phyloP scores from a whole-genome alignment of 108 stramenopile genomes.

The Cyclotella distinguenda region DNA sequence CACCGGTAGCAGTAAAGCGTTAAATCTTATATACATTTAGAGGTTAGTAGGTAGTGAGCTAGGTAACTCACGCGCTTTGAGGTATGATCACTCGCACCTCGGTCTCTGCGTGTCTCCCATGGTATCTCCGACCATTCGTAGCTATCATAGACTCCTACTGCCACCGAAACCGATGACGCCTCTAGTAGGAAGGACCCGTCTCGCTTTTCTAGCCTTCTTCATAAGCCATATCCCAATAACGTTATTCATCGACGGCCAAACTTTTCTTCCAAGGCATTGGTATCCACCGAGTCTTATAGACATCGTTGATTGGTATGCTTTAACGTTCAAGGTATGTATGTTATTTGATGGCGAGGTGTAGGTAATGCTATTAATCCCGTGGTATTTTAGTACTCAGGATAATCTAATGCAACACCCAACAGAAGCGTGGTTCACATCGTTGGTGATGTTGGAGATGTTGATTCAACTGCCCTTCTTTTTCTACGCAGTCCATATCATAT shows the following conservation, averaged over 20 bases:
- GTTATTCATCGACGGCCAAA: slow-evolving; percentile 73
- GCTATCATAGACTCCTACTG: background rate
- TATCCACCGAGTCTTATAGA: slow-evolving; percentile 64
- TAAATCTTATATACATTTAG: too few species aligned
- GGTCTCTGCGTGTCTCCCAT: too few species aligned
- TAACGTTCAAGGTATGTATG: slow-evolving; percentile 46
- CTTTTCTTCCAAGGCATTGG: slow-evolving; percentile 46
- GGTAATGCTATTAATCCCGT: background rate
- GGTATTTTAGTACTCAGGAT: slow-evolving; percentile 31
- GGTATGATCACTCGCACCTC: too few species aligned
- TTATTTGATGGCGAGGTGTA: background rate
- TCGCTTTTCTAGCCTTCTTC: slow-evolving; percentile 73
- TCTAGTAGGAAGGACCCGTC: slow-evolving; percentile 46
- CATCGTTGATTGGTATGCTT: slow-evolving; percentile 65
- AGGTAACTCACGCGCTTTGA: too few species aligned
- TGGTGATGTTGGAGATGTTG: slow-evolving; percentile 64
- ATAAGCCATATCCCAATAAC: slow-evolving; percentile 85
- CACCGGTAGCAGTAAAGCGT: too few species aligned
- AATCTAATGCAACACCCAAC: slow-evolving; percentile 56
- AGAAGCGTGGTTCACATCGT: slow-evolving; percentile 61
- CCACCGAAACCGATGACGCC: slow-evolving; percentile 37
- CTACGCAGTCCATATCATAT: slow-evolving; percentile 52
- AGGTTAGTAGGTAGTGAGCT: too few species aligned
- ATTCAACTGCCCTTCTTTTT: slow-evolving; percentile 87
- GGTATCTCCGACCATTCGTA: background rate